Evolutionary conservation across 306 rosid genomes (phyloP).

Genomic region (Sechiopsis laciniata): DNA sequence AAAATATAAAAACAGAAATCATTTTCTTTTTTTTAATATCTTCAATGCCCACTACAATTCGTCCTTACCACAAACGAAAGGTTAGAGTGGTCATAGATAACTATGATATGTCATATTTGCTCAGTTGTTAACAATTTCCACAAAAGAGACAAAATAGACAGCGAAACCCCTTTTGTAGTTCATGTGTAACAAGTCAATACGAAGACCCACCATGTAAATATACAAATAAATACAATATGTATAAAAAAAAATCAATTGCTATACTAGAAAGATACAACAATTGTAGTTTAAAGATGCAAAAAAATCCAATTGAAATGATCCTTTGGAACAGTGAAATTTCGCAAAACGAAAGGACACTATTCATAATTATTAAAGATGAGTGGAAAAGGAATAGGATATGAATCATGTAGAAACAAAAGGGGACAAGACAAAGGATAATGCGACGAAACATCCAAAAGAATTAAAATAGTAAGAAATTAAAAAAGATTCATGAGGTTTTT

Average conservation of each 20-base stretch:
- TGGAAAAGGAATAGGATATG: neutral
- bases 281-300: neutral
- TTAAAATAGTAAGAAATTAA: neutral
- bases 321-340: neutral
- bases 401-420: conserved; percentile 6
- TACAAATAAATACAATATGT: neutral
- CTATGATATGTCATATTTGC: neutral
- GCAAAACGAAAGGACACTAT: neutral
- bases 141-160: conserved; percentile 36
- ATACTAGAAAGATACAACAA: conserved; percentile 12
- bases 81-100: neutral
- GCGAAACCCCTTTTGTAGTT: conserved; percentile 15
- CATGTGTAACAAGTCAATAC: neutral
- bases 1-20: neutral
- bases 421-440: conserved; percentile 19
- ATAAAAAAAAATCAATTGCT: neutral
- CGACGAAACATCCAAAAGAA: neutral
- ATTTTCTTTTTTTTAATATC: neutral
- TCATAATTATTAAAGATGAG: neutral
- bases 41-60: neutral
- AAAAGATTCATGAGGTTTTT: neutral
- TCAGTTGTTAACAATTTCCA: conserved; percentile 11
- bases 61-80: conserved; percentile 15
- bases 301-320: neutral
- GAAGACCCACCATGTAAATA: conserved; percentile 1